Percentiles rank a stretch among this genome's conserved stretches.
These are phyloP conservation scores for Aureobasidium sp. DNA, from an alignment of 2,329 filamentous ascomycete species.

Conservation along the genomic window DNA sequence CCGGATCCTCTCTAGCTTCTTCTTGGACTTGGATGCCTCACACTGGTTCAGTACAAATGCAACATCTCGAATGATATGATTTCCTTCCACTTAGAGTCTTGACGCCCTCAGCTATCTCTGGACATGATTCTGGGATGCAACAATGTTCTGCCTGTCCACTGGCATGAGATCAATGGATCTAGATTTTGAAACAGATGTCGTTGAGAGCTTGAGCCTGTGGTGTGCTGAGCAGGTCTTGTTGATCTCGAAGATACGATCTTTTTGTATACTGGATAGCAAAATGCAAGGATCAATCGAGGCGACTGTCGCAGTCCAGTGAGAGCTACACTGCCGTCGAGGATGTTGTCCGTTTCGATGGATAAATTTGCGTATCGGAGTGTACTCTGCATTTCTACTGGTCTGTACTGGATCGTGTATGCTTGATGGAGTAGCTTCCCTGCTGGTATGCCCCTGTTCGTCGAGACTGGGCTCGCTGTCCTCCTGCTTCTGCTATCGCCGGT, in stretches of 20 bases:
- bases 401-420: not conserved
- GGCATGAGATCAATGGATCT: not conserved
- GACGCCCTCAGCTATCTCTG: not conserved
- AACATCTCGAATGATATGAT: not conserved
- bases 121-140: not conserved
- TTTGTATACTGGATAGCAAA: not conserved
- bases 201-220: not conserved
- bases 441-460: not conserved
- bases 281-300: not conserved
- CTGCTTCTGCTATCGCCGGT: too few relatives aligned
- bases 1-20: not conserved
- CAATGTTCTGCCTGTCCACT: not conserved
- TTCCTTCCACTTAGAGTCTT: not conserved
- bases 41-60: not conserved
- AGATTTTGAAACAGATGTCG: not conserved
- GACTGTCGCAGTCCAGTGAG: not conserved
- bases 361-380: not conserved
- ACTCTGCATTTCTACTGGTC: not conserved
- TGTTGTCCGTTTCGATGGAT: not conserved
- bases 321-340: not conserved
- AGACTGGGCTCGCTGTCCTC: not conserved
- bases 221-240: not conserved
- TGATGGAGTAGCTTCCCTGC: not conserved
- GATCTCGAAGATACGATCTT: not conserved
- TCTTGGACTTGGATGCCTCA: not conserved